These are phyloP conservation scores for Cryptosporidium parvum DNA, from an alignment of 169 alveolate species.

Conservation along the genomic window DNA sequence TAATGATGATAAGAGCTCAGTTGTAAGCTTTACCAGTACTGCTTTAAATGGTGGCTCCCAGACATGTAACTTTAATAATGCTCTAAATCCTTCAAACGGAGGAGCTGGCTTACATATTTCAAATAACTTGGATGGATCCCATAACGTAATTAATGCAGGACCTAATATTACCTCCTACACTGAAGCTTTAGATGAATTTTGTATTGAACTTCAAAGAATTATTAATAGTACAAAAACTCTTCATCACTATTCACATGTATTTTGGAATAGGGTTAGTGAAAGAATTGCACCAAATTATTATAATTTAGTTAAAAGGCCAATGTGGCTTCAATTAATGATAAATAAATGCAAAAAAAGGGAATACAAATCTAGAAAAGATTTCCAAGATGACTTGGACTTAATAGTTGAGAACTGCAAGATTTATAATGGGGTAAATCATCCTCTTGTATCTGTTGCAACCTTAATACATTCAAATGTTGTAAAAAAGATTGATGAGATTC, in stretches of 20 bases:
- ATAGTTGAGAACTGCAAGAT: slow-evolving; percentile 85
- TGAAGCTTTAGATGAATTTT: slow-evolving; percentile 79
- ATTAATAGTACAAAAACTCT: slow-evolving; percentile 76
- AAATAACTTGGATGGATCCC: not conserved
- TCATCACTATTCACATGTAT: slow-evolving; percentile 80
- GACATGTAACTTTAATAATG: not conserved
- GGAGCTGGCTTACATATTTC: not conserved
- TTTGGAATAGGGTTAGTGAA: slow-evolving; percentile 84
- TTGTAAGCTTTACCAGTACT: slow-evolving; percentile 32
- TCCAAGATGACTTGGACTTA: slow-evolving; percentile 83
- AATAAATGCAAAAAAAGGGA: slow-evolving; percentile 83
- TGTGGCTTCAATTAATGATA: slow-evolving; percentile 85
- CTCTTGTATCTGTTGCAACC: slow-evolving; percentile 81
- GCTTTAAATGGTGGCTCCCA: slow-evolving; percentile 19
- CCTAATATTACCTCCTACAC: slow-evolving; percentile 61
- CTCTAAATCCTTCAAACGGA: not conserved
- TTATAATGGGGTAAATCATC: slow-evolving; percentile 84
- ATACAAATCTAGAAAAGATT: slow-evolving; percentile 80
- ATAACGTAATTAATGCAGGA: not conserved
- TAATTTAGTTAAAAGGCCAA: slow-evolving; percentile 84
- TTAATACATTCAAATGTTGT: slow-evolving; percentile 33
- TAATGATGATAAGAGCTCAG: slow-evolving; percentile 52
- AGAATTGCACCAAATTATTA: slow-evolving; percentile 88
- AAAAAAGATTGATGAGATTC: slow-evolving; percentile 58
- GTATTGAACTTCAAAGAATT: slow-evolving; percentile 78